Conservation (phyloP, 805 yeast genomes). For the Wickerhamomyces hampshirensis region DNA sequence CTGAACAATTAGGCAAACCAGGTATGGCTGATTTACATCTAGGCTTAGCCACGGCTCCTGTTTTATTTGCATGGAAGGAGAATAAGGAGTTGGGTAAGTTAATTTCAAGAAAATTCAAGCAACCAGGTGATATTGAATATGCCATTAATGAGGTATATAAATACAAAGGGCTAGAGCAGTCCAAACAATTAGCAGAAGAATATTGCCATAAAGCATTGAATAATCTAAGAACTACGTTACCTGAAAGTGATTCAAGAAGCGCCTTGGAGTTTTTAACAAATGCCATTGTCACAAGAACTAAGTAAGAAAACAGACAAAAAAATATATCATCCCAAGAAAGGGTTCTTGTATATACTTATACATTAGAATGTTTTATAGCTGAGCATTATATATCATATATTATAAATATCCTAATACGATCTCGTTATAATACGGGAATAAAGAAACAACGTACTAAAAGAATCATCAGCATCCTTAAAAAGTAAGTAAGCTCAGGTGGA, state of each 20-base stretch:
- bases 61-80: constrained; percentile 88
- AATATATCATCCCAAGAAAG: too few relatives aligned
- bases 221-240: constrained; percentile 62
- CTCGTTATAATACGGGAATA: too few relatives aligned
- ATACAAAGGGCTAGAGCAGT: constrained; percentile 71
- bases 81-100: constrained; percentile 80
- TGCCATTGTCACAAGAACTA: constrained; percentile 75
- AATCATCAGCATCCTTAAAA: too few relatives aligned
- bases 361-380: neutral
- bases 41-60: constrained; percentile 97
- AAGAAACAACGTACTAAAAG: too few relatives aligned
- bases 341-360: neutral
- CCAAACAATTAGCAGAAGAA: constrained; percentile 68
- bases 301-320: too few relatives aligned
- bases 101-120: constrained; percentile 75
- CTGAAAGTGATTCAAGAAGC: constrained; percentile 84
- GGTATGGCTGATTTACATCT: constrained; percentile 91
- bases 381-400: too few relatives aligned
- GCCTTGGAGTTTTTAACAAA: constrained; percentile 84
- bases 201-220: constrained; percentile 73
- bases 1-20: constrained; percentile 85
- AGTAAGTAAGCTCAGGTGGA: too few relatives aligned
- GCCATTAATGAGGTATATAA: constrained; percentile 71
- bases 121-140: constrained; percentile 78
- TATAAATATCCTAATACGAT: too few relatives aligned